Conservation (phyloP, 2,329 filamentous ascomycete species). For the Penicillium psychrosexuale region DNA sequence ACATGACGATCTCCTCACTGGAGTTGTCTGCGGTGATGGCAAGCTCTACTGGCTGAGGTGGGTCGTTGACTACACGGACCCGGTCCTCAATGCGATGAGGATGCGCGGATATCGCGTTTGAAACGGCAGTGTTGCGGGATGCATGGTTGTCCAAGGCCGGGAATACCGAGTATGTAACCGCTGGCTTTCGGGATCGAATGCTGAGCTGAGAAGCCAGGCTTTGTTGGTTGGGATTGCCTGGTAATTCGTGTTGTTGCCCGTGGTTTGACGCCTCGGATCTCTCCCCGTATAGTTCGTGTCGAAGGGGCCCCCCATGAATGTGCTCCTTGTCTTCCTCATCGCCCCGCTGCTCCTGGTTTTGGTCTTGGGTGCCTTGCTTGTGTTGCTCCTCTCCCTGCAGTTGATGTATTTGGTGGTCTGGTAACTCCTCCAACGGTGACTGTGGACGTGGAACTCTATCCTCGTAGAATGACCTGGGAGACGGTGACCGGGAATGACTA, state of each 20-base stretch:
- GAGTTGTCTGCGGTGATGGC: conserved; percentile 36
- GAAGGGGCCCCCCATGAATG: not conserved
- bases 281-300: not conserved
- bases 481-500: not conserved
- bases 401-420: conserved; percentile 1
- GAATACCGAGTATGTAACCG: not conserved
- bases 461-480: conserved; percentile 4
- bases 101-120: conserved; percentile 13
- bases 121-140: conserved; percentile 5
- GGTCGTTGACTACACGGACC: conserved; percentile 21
- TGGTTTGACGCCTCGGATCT: not conserved
- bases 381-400: not conserved
- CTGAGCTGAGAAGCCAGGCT: not conserved
- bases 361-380: not conserved
- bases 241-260: not conserved
- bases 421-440: not conserved
- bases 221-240: not conserved
- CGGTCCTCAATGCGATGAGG: conserved; percentile 21
- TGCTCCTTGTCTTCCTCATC: not conserved
- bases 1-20: conserved; percentile 49
- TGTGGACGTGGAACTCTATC: not conserved
- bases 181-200: conserved; percentile 12
- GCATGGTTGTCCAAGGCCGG: not conserved
- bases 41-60: conserved; percentile 33
- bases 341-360: not conserved